Evolutionary conservation across 2,329 filamentous ascomycete genomes (phyloP), one percentile per base, ranked within the genome.

Genomic region (Drechslerella stenobrocha): DNA sequence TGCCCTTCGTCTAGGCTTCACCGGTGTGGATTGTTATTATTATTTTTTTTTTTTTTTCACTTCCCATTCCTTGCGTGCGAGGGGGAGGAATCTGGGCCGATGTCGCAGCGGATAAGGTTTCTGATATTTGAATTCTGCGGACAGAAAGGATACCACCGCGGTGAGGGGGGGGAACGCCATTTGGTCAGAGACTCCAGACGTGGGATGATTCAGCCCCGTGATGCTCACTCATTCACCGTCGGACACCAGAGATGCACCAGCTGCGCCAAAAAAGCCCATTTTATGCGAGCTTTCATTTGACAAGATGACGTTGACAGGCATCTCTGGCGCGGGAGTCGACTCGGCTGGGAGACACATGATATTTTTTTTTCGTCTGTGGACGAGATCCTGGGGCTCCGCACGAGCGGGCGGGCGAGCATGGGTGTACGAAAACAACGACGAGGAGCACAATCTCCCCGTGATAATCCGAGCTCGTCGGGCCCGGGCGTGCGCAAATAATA

Each of bases 151-250:
- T 57, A 42, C 46, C 52, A 50, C 48, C 46, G 52, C 40, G n/a
- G 34, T 50, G 63, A 51, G 55, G 35, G 50, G 50, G 50, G 55
- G 44, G 34, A 40, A 23, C 50, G 53, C 53, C 53, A 42, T 59
- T 60, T 50, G 50, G 63, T 60, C 55, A 67, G 55, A 67, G 50
- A 56, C 60, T 51, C 46, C 55, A 60, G 48, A 67, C 63, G 63
- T 67, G 55, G 63, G 50, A 60, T 67, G 63, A 67, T 67, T 67
- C 63, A 60, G 45, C 63, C 63, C 63, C 63, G 63, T 67, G 63
- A 67, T 67, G 48, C 35, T n/a, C n/a, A n/a, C n/a, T n/a, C n/a
- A n/a, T n/a, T n/a, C n/a, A n/a, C n/a, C n/a, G n/a, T n/a, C n/a
- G n/a, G n/a, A n/a, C n/a, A n/a, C n/a, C n/a, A n/a, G n/a, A n/a